phyloP scores from a whole-genome alignment of 108 stramenopile genomes.

The Thalassiosira profunda region DNA sequence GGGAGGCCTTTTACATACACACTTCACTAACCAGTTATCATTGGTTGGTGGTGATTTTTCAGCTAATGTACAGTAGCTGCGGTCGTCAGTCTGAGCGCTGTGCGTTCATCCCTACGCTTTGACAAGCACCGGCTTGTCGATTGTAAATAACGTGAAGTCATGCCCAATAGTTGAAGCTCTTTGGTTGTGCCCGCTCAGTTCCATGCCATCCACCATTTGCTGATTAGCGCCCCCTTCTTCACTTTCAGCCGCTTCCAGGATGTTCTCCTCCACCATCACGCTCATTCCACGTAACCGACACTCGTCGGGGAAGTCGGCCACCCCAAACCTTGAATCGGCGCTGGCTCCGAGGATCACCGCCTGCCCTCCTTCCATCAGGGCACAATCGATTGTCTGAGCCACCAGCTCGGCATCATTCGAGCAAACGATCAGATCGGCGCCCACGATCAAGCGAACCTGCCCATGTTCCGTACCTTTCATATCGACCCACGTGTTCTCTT shows the following conservation, averaged over 20 bases:
- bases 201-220: conserved; percentile 16
- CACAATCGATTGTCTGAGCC: conserved; percentile 26
- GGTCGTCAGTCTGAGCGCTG: too few species aligned
- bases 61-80: too few species aligned
- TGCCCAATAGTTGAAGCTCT: neutral
- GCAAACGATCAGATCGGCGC: conserved; percentile 34
- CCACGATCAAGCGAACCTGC: conserved; percentile 33
- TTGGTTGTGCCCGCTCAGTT: conserved; percentile 16
- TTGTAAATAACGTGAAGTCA: conserved; percentile 31
- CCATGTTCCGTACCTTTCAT: conserved; percentile 13
- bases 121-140: conserved; percentile 33
- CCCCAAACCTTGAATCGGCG: conserved; percentile 14
- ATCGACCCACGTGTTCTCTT: conserved; percentile 21
- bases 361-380: conserved; percentile 24
- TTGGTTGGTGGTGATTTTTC: too few species aligned
- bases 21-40: too few species aligned
- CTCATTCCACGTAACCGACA: conserved; percentile 18
- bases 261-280: conserved; percentile 21
- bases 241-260: neutral
- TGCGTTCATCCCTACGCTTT: too few species aligned
- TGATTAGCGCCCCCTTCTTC: neutral
- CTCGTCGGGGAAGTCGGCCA: conserved; percentile 22
- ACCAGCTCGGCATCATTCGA: conserved; percentile 42
- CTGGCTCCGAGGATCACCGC: conserved; percentile 22
- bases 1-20: too few species aligned